Percentiles rank a stretch among this genome's conserved stretches.
These are phyloP conservation scores for Cladosporium oxysporum DNA, from an alignment of 2,329 filamentous ascomycete genomes.

Conservation along the genomic window DNA sequence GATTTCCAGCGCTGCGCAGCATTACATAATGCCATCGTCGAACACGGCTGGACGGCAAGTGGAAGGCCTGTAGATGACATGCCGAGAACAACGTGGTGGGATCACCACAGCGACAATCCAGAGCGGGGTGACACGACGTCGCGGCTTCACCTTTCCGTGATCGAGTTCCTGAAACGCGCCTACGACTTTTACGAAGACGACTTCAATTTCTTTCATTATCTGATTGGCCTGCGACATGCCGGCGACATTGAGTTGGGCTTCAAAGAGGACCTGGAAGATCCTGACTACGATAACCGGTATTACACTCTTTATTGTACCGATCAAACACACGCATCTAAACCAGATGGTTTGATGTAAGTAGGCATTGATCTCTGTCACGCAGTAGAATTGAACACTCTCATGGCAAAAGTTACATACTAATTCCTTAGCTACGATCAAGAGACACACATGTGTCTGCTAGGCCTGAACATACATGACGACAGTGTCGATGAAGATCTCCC, in stretches of 20 bases:
- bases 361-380: neutral
- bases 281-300: neutral
- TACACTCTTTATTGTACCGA: neutral
- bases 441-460: neutral
- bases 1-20: neutral
- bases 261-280: neutral
- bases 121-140: neutral
- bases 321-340: neutral
- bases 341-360: slow-evolving; percentile 8
- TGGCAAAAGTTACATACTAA: neutral
- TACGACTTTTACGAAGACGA: slow-evolving; percentile 3
- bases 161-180: neutral
- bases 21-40: neutral
- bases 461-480: neutral
- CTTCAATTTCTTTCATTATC: slow-evolving; percentile 8
- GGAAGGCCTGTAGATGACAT: neutral
- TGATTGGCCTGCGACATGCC: neutral
- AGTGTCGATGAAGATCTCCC: neutral
- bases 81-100: neutral
- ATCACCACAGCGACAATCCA: neutral
- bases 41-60: neutral
- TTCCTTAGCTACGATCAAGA: neutral
- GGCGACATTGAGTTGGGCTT: neutral
- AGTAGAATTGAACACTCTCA: neutral
- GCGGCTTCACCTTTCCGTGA: neutral